phyloP scores from a whole-genome alignment of 2,329 filamentous ascomycete species.

The Drechslerella stenobrocha region DNA sequence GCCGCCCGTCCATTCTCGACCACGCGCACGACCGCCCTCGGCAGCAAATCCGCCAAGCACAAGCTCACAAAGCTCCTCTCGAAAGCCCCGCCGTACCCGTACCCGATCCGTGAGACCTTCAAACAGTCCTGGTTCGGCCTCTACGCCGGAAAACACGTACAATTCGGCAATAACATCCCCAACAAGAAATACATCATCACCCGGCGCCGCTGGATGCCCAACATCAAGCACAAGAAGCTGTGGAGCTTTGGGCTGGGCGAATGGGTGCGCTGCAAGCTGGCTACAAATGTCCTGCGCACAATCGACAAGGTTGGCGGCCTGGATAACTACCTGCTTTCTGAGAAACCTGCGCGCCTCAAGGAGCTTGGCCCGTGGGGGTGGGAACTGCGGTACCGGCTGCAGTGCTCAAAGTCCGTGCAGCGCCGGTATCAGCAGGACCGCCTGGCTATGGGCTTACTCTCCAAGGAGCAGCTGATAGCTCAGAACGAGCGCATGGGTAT shows the following conservation, averaged over 20 bases:
- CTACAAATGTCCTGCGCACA: constrained; percentile 68
- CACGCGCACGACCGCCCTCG: constrained; percentile 49
- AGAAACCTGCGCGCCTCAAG: constrained; percentile 74
- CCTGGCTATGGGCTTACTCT: constrained; percentile 66
- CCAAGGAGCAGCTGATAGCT: constrained; percentile 55
- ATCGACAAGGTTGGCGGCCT: constrained; percentile 86
- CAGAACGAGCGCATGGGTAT: constrained; percentile 46
- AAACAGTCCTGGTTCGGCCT: constrained; percentile 79
- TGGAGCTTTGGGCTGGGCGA: constrained; percentile 67
- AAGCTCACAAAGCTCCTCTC: constrained; percentile 53
- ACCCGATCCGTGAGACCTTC: constrained; percentile 70
- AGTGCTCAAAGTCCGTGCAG: constrained; percentile 73
- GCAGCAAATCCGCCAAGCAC: constrained; percentile 55
- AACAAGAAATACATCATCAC: constrained; percentile 70
- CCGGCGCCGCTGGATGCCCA: constrained; percentile 73
- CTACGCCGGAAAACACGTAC: constrained; percentile 71
- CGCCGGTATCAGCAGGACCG: constrained; percentile 69
- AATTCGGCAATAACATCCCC: constrained; percentile 77
- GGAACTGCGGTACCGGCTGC: constrained; percentile 83
- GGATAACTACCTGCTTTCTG: constrained; percentile 85
- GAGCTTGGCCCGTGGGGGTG: constrained; percentile 89
- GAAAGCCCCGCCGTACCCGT: constrained; percentile 68
- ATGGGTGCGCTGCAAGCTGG: constrained; percentile 69
- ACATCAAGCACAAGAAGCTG: constrained; percentile 69
- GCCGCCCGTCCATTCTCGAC: constrained; percentile 54